Percentiles rank a stretch among this genome's conserved stretches.
phyloP scores from a whole-genome alignment of 106 monocot species.

The Dioscorea dumetorum region DNA sequence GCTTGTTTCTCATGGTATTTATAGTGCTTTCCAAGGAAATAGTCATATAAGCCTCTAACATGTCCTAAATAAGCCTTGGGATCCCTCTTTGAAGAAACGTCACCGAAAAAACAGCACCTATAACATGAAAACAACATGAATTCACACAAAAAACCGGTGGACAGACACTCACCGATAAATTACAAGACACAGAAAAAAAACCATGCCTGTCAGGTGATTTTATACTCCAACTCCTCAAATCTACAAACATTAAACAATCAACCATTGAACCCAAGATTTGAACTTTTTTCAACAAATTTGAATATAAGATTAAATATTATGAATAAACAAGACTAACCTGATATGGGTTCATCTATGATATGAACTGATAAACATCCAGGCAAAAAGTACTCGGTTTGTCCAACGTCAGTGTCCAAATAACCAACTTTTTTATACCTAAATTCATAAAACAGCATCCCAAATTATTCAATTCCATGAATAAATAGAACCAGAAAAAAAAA shows the following conservation, averaged over 20 bases:
- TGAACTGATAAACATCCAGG: slow-evolving; percentile 75
- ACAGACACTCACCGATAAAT: too few relatives aligned
- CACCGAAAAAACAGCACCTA: slow-evolving; percentile 87
- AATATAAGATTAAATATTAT: not conserved
- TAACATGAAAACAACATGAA: not conserved
- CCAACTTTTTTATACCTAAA: slow-evolving; percentile 55
- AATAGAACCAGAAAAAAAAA: not conserved
- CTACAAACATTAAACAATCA: slow-evolving; percentile 27
- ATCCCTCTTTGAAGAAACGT: slow-evolving; percentile 92
- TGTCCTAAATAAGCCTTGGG: slow-evolving; percentile 60
- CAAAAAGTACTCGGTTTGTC: slow-evolving; percentile 70
- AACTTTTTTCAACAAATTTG: not conserved
- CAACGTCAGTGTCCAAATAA: slow-evolving; percentile 85
- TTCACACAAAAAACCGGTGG: not conserved
- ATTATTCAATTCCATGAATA: not conserved
- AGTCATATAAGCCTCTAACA: slow-evolving; percentile 58
- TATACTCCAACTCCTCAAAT: slow-evolving; percentile 31
- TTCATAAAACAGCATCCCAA: not conserved
- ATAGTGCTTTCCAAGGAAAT: slow-evolving; percentile 47
- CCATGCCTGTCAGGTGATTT: slow-evolving; percentile 54
- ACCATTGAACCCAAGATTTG: not conserved
- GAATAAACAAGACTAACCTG: slow-evolving; percentile 21
- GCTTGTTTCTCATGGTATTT: slow-evolving; percentile 14
- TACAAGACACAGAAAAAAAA: too few relatives aligned
- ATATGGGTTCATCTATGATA: slow-evolving; percentile 35